A percentile compares a stretch with the other conserved stretches of the same genome.
phyloP scores from a whole-genome alignment of 495 filamentous ascomycete species.

The Hypomontagnella submonticulosa region DNA sequence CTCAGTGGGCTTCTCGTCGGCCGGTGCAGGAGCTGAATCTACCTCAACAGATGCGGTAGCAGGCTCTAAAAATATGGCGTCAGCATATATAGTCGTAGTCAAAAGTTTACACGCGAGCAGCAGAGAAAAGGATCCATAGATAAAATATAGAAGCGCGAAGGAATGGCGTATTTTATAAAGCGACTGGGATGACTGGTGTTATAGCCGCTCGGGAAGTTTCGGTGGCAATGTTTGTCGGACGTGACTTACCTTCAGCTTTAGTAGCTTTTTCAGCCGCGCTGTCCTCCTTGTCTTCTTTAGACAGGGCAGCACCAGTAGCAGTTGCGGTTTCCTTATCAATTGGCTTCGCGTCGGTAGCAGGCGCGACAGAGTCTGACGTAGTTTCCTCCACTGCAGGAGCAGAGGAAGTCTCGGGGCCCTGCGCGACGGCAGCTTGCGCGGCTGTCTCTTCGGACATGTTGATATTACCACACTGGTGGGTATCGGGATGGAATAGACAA shows the following conservation, averaged over 20 bases:
- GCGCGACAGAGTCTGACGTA: constrained; percentile 42
- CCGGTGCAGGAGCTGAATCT: constrained; percentile 26
- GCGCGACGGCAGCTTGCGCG: constrained; percentile 44
- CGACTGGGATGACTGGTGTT: constrained; percentile 11
- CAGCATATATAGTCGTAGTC: constrained; percentile 14
- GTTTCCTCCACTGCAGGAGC: constrained; percentile 17
- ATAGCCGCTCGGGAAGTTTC: constrained; percentile 20
- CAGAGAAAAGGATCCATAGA: constrained; percentile 14
- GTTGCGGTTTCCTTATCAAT: constrained; percentile 32
- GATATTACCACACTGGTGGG: constrained; percentile 9
- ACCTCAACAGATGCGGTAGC: constrained; percentile 15
- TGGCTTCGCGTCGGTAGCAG: constrained; percentile 40
- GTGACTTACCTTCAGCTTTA: constrained; percentile 45
- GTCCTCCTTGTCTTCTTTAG: constrained; percentile 32
- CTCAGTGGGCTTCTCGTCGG: constrained; percentile 39
- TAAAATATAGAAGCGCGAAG: constrained; percentile 6
- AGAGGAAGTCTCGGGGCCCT: constrained; percentile 30
- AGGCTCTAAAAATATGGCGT: constrained; percentile 17
- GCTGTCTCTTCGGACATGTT: constrained; percentile 48
- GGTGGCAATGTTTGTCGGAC: constrained; percentile 14
- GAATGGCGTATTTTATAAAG: constrained; percentile 21
- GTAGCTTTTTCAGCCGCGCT: constrained; percentile 39
- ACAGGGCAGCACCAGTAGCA: constrained; percentile 23
- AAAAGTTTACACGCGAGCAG: constrained; percentile 7
- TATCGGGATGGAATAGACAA: constrained; percentile 9